Percentiles rank a stretch among this genome's conserved stretches.
phyloP scores from a whole-genome alignment of 768 basidiomycete species.

The Boletus speciosus region DNA sequence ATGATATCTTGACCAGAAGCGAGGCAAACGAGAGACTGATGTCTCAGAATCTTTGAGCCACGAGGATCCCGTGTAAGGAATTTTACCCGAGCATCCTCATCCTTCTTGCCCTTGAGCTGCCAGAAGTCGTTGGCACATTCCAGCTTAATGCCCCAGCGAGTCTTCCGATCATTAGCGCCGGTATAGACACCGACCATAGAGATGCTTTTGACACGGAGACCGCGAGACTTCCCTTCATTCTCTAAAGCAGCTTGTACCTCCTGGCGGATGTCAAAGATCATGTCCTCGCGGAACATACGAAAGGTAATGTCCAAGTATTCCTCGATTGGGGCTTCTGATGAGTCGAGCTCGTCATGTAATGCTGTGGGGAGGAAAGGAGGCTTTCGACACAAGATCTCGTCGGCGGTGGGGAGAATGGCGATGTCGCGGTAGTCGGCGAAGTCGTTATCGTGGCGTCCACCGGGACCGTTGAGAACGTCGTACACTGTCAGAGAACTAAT shows the following conservation, averaged over 20 bases:
- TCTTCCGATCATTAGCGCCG: slow-evolving; percentile 16
- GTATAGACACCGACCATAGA: slow-evolving; percentile 36
- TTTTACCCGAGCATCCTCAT: slow-evolving; percentile 30
- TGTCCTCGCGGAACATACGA: slow-evolving; percentile 61
- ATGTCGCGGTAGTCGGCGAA: slow-evolving; percentile 54
- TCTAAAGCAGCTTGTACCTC: slow-evolving; percentile 42
- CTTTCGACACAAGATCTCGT: slow-evolving; percentile 48
- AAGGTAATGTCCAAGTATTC: slow-evolving; percentile 63
- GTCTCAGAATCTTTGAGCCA: slow-evolving; percentile 39
- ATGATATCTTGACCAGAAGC: slow-evolving; percentile 45
- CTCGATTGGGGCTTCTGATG: slow-evolving; percentile 33
- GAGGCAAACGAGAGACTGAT: slow-evolving; percentile 55
- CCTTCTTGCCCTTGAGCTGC: slow-evolving; percentile 28
- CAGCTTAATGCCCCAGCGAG: slow-evolving; percentile 43
- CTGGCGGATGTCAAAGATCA: slow-evolving; percentile 55
- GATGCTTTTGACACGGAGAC: slow-evolving; percentile 31
- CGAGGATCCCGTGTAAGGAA: slow-evolving; percentile 33
- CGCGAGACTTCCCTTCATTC: slow-evolving; percentile 37
- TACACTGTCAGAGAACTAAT: slow-evolving; percentile 12
- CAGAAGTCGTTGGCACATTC: slow-evolving; percentile 33
- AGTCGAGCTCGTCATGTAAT: slow-evolving; percentile 7
- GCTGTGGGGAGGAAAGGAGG: slow-evolving; percentile 48
- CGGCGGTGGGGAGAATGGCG: slow-evolving; percentile 57
- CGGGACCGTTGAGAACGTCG: slow-evolving; percentile 36
- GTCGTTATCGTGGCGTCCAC: slow-evolving; percentile 71